A percentile compares a stretch with the other conserved stretches of the same genome.
phyloP scores from a whole-genome alignment of 2,329 filamentous ascomycete species.

The Drechslerella dactyloides region DNA sequence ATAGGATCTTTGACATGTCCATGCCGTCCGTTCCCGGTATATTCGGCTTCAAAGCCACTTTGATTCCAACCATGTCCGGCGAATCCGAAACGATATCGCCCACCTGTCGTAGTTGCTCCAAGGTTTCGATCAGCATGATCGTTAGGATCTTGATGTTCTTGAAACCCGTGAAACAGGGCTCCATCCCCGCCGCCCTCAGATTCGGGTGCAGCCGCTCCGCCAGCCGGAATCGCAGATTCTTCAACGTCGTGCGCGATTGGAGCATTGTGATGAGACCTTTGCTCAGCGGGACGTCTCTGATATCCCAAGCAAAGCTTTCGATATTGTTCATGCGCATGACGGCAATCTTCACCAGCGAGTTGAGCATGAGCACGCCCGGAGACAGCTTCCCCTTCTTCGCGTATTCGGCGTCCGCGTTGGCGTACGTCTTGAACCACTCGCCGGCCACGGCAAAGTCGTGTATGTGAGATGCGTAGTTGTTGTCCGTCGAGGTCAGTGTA shows the following conservation, averaged over 20 bases:
- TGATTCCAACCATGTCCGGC: slow-evolving; percentile 50
- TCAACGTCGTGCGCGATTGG: slow-evolving; percentile 41
- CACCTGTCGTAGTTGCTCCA: slow-evolving; percentile 47
- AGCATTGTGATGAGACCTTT: slow-evolving; percentile 48
- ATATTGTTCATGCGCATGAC: slow-evolving; percentile 50
- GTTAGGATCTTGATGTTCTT: slow-evolving; percentile 50
- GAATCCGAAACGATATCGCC: slow-evolving; percentile 50
- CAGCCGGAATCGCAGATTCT: slow-evolving; percentile 46
- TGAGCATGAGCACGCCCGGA: slow-evolving; percentile 49
- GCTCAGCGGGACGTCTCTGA: slow-evolving; percentile 46
- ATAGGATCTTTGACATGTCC: slow-evolving; percentile 51
- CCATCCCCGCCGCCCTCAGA: slow-evolving; percentile 44
- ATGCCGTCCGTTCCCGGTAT: slow-evolving; percentile 49
- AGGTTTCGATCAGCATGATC: slow-evolving; percentile 50
- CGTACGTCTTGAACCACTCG: slow-evolving; percentile 50
- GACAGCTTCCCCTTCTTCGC: slow-evolving; percentile 50
- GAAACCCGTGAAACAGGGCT: slow-evolving; percentile 50
- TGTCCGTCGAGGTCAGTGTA: slow-evolving; percentile 45
- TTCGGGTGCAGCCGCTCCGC: slow-evolving; percentile 49
- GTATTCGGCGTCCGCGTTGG: slow-evolving; percentile 43
- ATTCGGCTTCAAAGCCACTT: slow-evolving; percentile 48
- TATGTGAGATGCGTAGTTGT: slow-evolving; percentile 48
- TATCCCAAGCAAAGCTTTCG: slow-evolving; percentile 50
- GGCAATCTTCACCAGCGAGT: slow-evolving; percentile 50
- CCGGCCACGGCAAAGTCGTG: slow-evolving; percentile 49